Conservation (phyloP, 2,329 filamentous ascomycete species). For the Herpotrichia juniperi region DNA sequence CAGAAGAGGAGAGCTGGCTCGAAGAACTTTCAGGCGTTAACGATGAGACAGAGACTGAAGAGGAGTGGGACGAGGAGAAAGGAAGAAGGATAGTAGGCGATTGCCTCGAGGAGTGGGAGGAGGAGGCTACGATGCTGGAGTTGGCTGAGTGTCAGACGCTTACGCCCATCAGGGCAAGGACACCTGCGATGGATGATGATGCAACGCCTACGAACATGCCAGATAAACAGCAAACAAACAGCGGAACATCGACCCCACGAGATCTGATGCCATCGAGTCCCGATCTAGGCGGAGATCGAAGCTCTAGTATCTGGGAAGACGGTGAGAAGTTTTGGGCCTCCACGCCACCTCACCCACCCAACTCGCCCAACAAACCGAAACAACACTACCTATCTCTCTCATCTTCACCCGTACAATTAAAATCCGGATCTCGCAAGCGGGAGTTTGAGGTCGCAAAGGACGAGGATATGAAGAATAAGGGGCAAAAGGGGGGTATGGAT, state of each 20-base stretch:
- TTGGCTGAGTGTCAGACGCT: background rate
- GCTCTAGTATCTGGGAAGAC: slow-evolving; percentile 39
- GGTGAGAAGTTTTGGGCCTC: slow-evolving; percentile 37
- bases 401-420: slow-evolving; percentile 6
- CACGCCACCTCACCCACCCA: slow-evolving; percentile 18
- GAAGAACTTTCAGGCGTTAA: slow-evolving; percentile 24
- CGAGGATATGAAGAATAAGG: slow-evolving; percentile 4
- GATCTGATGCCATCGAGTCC: background rate
- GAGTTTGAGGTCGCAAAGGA: slow-evolving; percentile 31
- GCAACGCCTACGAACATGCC: background rate
- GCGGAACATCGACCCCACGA: background rate
- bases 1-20: slow-evolving; percentile 38
- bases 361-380: slow-evolving; percentile 21
- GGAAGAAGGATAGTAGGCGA: slow-evolving; percentile 25
- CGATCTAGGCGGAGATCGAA: slow-evolving; percentile 5
- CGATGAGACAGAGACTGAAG: slow-evolving; percentile 5
- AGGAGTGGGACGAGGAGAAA: slow-evolving; percentile 24
- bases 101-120: slow-evolving; percentile 28
- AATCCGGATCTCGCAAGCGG: slow-evolving; percentile 14
- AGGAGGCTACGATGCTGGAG: slow-evolving; percentile 26
- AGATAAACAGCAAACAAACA: background rate
- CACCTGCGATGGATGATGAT: background rate
- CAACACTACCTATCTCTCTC: slow-evolving; percentile 16
- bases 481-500: background rate
- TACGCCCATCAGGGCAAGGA: background rate